Evolutionary conservation across 768 basidiomycete species (phyloP), one percentile per base, ranked within the genome.

Genomic region (Suillus alpinus): DNA sequence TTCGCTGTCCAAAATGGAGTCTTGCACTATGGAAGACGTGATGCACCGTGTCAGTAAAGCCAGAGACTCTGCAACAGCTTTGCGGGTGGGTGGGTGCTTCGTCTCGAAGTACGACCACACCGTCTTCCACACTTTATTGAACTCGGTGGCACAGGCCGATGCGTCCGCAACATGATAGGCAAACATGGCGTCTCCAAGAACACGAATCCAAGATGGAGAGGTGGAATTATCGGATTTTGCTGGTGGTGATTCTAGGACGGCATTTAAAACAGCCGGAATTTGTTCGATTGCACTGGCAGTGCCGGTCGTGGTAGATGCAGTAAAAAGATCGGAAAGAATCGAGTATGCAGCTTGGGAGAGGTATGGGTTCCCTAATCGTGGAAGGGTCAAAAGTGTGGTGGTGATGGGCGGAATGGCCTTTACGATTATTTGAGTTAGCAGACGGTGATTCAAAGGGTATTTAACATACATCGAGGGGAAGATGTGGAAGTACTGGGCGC

Each of bases 281-380:
- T 87, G 85, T 59, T 81, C 79, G 36, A 78, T 74, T 53, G 84
- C 71, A 62, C 78, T 77, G 62, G 76, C 78, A 3, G 80, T 78
- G 6, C 79, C 80, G 50, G 86, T 85, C 55, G 81, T 77, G 12
- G 78, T 70, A 3, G 84, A 80, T 18, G 80, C 72, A 26, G 82
- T 71, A 63, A 98, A 87, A 5, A 98, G 80, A 64, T 89, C 88
- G 36, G 95, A 87, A 64, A 99, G 81, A 52, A 95, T 83, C 41
- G 90, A 87, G 71, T 95, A 98, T 34, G 91, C 82, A 14, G 92
- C 86, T 73, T 95, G 89, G 1, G 95, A 90, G 46, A 99, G 82
- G 72, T 95, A 97, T 23, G 91, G 85, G 66, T 92, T 94, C 41
- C 90, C 91, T 8, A 96, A 81, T 59, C 92, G 89, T 20, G 96